Base-by-base conservation (phyloP, 371 early-diverging fungal genomes). In the Mucor circinelloides region DNA sequence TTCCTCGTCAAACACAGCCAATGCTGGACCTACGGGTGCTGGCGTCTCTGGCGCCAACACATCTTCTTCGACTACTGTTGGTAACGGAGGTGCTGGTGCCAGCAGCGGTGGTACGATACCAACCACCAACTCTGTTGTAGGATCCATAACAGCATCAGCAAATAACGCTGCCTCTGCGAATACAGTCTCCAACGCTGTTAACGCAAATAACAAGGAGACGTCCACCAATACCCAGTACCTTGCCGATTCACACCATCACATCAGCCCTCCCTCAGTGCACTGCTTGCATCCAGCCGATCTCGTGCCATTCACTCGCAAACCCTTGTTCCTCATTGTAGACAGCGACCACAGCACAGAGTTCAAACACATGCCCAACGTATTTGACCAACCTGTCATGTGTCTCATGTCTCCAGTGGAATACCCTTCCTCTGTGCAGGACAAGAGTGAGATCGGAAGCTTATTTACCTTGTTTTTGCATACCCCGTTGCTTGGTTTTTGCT, bases 391-490 rank as follows among this genome's bases (percentile, higher is more conserved):
- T 3, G 78, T 96, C 42, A 88, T 95, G 70, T 90, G 90, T 48
- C 84, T 98, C 6, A 85, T 97, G 84, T 95, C 96, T n/a, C 97
- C 97, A 0, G 80, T 85, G 0, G 91, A 91, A 58, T 95, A 95
- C 67, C 96, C 95, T 8, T 76, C 88, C 0, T 84, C 91, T 2
- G 88, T 95, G 13, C 90, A 91, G 74, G 93, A 92, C 54, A 88
- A 90, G 15, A 85, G 91, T n/a, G 91, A 89, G 66, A 87, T 92
- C 2, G 97, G 97, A 52, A 92, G 90, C 68, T 80, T 97, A 8
- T 96, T 96, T 67, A 97, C 97, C 1, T 68, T 96, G 56, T 98
- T 97, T 75, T 81, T 98, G 58, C 94, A 95, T 73, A 89, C 93
- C 8, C 92, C 94, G 3, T 60, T 91, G 6, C 81, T 91, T 10